A percentile compares a stretch with the other conserved stretches of the same genome.
Conservation (phyloP, 2,329 filamentous ascomycete species). For the Aschersonia sp. region DNA sequence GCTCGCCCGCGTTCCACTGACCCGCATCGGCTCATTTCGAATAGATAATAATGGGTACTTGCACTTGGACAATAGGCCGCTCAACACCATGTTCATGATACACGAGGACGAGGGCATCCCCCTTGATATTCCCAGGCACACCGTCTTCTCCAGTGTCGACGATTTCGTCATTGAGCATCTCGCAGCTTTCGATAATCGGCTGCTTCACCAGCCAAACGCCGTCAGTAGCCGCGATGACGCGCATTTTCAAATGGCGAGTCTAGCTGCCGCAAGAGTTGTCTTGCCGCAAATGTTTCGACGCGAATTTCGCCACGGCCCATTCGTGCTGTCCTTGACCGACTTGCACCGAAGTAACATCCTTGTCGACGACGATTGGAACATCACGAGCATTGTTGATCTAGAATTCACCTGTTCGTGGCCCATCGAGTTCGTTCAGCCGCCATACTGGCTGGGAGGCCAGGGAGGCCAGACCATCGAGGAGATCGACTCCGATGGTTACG, state of each 20-base stretch:
- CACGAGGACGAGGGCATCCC: slow-evolving; percentile 8
- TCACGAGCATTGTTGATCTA: slow-evolving; percentile 16
- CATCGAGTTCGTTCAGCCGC: slow-evolving; percentile 10
- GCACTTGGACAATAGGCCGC: slow-evolving; percentile 10
- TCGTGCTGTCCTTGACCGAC: slow-evolving; percentile 14
- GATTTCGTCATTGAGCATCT: slow-evolving; percentile 7
- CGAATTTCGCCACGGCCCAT: slow-evolving; percentile 11
- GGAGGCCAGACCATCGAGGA: slow-evolving; percentile 16
- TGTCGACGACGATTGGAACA: slow-evolving; percentile 18
- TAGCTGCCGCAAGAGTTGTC: slow-evolving; percentile 5
- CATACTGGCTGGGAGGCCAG: slow-evolving; percentile 17
- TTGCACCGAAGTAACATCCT: slow-evolving; percentile 19
- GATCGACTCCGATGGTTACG: background rate
- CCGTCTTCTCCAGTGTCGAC: slow-evolving; percentile 5
- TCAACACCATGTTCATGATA: slow-evolving; percentile 4
- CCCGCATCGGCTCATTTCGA: slow-evolving; percentile 13
- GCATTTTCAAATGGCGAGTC: slow-evolving; percentile 7
- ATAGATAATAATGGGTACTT: slow-evolving; percentile 15
- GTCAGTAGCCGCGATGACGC: slow-evolving; percentile 5
- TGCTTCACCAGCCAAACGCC: slow-evolving; percentile 8
- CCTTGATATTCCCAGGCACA: slow-evolving; percentile 3
- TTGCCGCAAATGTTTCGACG: slow-evolving; percentile 9
- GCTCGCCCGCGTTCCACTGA: slow-evolving; percentile 13
- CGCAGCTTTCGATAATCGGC: slow-evolving; percentile 6
- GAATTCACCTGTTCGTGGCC: slow-evolving; percentile 17